Evolutionary conservation across 164 flowering plant species (phyloP), one percentile per base, ranked within the genome.

Genomic region (Chimonanthus salicifolius): DNA sequence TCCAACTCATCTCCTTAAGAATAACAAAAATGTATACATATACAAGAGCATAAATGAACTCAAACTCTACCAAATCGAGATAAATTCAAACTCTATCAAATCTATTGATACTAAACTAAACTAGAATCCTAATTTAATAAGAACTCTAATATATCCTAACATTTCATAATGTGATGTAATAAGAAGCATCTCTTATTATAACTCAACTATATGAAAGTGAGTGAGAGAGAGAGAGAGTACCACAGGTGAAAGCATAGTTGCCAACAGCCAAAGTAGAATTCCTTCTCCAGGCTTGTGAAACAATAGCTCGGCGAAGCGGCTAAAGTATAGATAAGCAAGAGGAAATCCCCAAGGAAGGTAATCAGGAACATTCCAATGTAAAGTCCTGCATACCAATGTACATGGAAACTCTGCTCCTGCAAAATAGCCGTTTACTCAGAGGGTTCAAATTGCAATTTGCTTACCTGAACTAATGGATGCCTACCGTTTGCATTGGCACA

Each of bases 281-380:
- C 90, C 87, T 83, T 89, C 92, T 20, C 86, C 88, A 6, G 96
- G 96, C 71, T 91, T 91, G 66, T 88, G 92, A 74, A 86, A 62
- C 69, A 83, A 16, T 10, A 88, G 83, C 85, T 90, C 93, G 0
- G 96, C 71, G 76, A 90, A 88, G 44, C 92, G 87, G 73, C 75
- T 88, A 0, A 78, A 47, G 71, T 83, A 90, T 0, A 88, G 72
- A 69, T 11, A 73, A 0, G 62, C 74, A 5, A 89, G 44, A 18
- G 84, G 77, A 9, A 87, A 68, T 3, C 91, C 87, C 89, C 87
- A 88, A 11, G 89, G 86, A 5, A 75, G 43, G 69, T 71, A 80
- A 79, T 88, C 79, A 1, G 89, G 90, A 64, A 87, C 16, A 51
- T 68, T 81, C 96, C 92, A 90, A 5, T 83, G 89, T 5, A 74